Base-by-base conservation (phyloP, 2,329 filamentous ascomycete genomes). In the Penicillium sp. region DNA sequence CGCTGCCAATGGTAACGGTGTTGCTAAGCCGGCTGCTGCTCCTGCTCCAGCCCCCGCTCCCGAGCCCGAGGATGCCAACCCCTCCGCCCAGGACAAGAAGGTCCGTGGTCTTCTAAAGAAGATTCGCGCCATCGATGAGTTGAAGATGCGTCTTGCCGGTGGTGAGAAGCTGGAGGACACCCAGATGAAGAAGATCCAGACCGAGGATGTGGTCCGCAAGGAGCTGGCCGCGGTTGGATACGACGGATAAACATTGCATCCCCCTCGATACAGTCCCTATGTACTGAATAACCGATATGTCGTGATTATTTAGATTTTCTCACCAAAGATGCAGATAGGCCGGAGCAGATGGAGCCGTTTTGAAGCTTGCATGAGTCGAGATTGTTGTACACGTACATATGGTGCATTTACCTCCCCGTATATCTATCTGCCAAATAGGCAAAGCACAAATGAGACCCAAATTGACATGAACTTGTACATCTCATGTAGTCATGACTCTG, bases 151-250 rank as follows among this genome's bases (percentile, higher is more conserved):
- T 55, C 87, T 93, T 65, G 95, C 93, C 3, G 88, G 89, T 33
- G 93, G 93, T 5, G 95, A 99, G 83, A 98, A 97, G 83, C 80
- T 99, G 59, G 95, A 99, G 79, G 93, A 97, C 71, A 99, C 95
- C 31, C 95, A 99, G 80, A 87, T 99, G 77, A 96, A 96, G 83
- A 99, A 99, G 85, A 99, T 99, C 68, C 85, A 86, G 55, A 98
- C 92, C 23, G 96, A 98, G 80, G 81, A 87, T 49, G 78, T 84
- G 16, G 93, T 99, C 57, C 82, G 93, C 61, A 91, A 89, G 77
- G 95, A 99, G 78, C 80, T 99, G 58, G 85, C 89, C 47, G 79
- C 75, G 8, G 73, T 93, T 63, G 84, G 83, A 35, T 81, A 77
- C 69, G 72, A 62, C 44, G 78, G 72, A 50, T 71, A 62, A 42